These are phyloP conservation scores for Xylariaceae sp. DNA, from an alignment of 2,329 filamentous ascomycete species.

Conservation along the genomic window DNA sequence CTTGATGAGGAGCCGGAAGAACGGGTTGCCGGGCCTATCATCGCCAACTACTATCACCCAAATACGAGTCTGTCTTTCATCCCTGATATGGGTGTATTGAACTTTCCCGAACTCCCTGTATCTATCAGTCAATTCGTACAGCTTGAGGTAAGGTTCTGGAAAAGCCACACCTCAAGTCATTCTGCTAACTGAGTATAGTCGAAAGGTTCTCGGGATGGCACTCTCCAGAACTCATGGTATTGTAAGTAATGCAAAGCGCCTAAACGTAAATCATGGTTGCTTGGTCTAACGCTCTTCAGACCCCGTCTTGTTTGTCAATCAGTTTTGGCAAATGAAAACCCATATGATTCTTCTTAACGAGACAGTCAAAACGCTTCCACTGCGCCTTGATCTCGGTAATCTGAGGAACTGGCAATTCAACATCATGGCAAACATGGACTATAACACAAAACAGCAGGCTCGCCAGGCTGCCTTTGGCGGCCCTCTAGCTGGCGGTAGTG, in stretches of 20 bases:
- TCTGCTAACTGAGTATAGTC: constrained; percentile 29
- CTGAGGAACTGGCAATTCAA: constrained; percentile 85
- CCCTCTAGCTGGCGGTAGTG: constrained; percentile 68
- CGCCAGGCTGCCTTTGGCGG: constrained; percentile 67
- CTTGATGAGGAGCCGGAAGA: constrained; percentile 46
- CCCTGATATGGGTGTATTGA: constrained; percentile 67
- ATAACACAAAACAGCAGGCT: constrained; percentile 77
- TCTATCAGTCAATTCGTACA: constrained; percentile 72
- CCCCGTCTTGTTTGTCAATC: constrained; percentile 87
- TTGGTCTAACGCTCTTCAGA: constrained; percentile 42
- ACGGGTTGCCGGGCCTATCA: constrained; percentile 57
- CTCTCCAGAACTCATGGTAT: constrained; percentile 90
- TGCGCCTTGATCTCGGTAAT: constrained; percentile 80
- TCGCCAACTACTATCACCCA: constrained; percentile 87
- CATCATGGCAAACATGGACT: constrained; percentile 76
- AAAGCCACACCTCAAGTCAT: background rate
- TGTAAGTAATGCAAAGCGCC: constrained; percentile 38
- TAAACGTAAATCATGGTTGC: background rate
- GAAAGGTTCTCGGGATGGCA: constrained; percentile 73
- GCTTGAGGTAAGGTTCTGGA: constrained; percentile 51
- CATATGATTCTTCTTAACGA: constrained; percentile 92
- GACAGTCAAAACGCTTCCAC: constrained; percentile 73
- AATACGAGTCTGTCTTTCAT: constrained; percentile 89
- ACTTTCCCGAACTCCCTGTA: constrained; percentile 62
- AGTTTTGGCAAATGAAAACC: constrained; percentile 89